Conservation (phyloP, 176 grass and related monocot species). For the Microstegium vimineum region DNA sequence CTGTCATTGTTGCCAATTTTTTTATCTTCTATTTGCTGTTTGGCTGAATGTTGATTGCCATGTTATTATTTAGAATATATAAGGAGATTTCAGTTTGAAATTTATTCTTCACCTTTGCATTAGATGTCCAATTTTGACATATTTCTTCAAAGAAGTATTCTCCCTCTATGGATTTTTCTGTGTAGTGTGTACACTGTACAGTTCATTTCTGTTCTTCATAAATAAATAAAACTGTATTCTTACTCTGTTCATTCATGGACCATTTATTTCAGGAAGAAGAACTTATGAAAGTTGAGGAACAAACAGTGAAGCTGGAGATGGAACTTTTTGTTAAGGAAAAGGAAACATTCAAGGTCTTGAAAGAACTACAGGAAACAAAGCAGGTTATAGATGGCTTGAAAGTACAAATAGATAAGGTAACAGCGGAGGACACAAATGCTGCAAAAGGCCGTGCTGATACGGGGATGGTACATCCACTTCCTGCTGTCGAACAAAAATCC, state of each 20-base stretch:
- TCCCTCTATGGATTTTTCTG: neutral
- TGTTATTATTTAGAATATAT: neutral
- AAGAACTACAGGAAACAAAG: constrained; percentile 78
- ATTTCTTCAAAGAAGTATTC: neutral
- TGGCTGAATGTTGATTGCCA: neutral
- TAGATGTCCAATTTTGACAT: neutral
- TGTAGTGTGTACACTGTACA: neutral
- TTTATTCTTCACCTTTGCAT: neutral
- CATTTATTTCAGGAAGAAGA: constrained; percentile 75
- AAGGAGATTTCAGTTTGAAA: neutral
- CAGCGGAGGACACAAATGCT: neutral
- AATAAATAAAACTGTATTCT: constrained; percentile 7
- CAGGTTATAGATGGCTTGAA: constrained; percentile 54
- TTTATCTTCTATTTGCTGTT: neutral
- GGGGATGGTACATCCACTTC: constrained; percentile 14
- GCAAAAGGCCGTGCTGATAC: neutral
- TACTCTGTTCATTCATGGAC: neutral
- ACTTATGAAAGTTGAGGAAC: constrained; percentile 95
- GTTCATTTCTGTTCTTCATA: neutral
- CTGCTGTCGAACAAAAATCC: constrained; percentile 24
- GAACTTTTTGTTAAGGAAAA: constrained; percentile 93
- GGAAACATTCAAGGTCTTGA: constrained; percentile 81
- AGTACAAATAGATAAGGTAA: neutral
- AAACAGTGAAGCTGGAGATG: constrained; percentile 97
- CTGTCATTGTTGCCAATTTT: neutral